These are phyloP conservation scores for Galerina sulciceps DNA, from an alignment of 768 basidiomycete species.

Conservation along the genomic window DNA sequence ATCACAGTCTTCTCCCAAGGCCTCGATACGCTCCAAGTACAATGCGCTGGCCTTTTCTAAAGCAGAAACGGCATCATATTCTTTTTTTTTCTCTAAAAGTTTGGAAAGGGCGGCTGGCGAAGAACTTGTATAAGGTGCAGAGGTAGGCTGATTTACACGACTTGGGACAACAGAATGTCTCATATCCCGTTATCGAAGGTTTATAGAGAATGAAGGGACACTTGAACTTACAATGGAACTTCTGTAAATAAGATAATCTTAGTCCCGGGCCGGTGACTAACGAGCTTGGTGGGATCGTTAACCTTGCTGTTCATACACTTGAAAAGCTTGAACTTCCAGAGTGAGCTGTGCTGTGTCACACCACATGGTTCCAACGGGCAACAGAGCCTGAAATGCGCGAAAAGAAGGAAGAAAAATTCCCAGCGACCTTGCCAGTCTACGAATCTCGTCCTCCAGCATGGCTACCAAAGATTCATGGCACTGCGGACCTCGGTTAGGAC, in stretches of 20 bases:
- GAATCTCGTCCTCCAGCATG: constrained; percentile 73
- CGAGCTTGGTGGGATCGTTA: too few species aligned
- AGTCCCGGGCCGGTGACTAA: not conserved
- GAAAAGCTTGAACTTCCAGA: not conserved
- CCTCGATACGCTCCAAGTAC: constrained; percentile 71
- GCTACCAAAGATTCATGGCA: constrained; percentile 68
- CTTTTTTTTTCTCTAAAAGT: constrained; percentile 80
- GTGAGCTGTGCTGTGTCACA: not conserved
- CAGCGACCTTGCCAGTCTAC: constrained; percentile 50
- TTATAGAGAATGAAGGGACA: too few species aligned
- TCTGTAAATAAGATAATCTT: too few species aligned
- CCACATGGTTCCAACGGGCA: constrained; percentile 22
- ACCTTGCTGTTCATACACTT: too few species aligned
- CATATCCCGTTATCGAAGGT: constrained; percentile 32
- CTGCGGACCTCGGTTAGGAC: constrained; percentile 70
- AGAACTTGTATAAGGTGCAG: constrained; percentile 39
- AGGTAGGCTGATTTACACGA: constrained; percentile 53
- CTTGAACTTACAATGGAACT: too few species aligned
- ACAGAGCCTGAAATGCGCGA: constrained; percentile 34
- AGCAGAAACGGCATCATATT: constrained; percentile 75
- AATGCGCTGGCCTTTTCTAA: constrained; percentile 66
- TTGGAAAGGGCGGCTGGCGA: constrained; percentile 57
- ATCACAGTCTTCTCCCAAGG: constrained; percentile 71
- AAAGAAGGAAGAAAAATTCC: constrained; percentile 34
- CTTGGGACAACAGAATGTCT: constrained; percentile 58